A percentile compares a stretch with the other conserved stretches of the same genome.
Evolutionary conservation across 1,284 basidiomycete genomes (phyloP).

Genomic region (Leccinum pachyderme): DNA sequence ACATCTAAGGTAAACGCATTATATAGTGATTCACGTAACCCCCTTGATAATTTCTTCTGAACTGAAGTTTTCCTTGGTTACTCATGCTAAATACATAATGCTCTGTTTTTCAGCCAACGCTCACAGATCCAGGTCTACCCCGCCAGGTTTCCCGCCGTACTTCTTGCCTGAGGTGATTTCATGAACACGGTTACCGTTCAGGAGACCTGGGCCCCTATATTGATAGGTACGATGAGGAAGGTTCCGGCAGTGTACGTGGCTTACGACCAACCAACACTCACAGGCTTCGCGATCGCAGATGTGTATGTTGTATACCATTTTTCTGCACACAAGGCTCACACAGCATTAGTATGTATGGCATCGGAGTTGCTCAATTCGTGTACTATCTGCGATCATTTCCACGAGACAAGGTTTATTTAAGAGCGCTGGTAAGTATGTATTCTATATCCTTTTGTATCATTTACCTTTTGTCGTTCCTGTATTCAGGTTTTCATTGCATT

Average conservation of each 20-base stretch:
- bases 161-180: background rate
- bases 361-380: conserved; percentile 12
- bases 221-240: conserved; percentile 9
- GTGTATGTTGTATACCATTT: conserved; percentile 1
- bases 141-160: background rate
- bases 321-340: background rate
- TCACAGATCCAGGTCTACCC: background rate
- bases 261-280: background rate
- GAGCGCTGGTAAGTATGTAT: conserved; percentile 6
- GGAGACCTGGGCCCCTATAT: conserved; percentile 6
- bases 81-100: background rate
- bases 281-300: conserved; percentile 1
- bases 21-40: too few relatives aligned
- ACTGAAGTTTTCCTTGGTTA: too few relatives aligned
- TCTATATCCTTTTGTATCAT: background rate
- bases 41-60: too few relatives aligned
- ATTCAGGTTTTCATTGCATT: conserved; percentile 12
- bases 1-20: too few relatives aligned
- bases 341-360: conserved; percentile 12
- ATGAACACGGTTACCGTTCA: conserved; percentile 1
- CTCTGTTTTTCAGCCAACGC: background rate
- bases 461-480: background rate
- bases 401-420: conserved; percentile 9
- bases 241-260: too few relatives aligned
- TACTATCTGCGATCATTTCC: conserved; percentile 22